Evolutionary conservation across 306 rosid species (phyloP).

Genomic region (Quercus variabilis): DNA sequence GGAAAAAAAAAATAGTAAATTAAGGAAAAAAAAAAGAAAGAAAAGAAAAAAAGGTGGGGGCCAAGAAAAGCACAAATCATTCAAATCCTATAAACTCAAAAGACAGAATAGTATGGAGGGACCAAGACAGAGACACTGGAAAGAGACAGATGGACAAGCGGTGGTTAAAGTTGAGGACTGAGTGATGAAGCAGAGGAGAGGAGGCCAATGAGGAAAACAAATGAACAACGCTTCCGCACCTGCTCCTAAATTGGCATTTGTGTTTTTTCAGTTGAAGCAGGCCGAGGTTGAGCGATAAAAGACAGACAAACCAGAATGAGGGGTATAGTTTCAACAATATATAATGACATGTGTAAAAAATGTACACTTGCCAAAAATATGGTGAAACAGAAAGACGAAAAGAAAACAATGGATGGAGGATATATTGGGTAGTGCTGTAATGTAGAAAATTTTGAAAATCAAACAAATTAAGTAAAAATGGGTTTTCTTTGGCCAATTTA

Average conservation of each 20-base stretch:
- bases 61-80: slow-evolving; percentile 29
- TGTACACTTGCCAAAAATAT: slow-evolving; percentile 83
- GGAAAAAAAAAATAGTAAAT: background rate
- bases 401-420: slow-evolving; percentile 30
- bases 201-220: background rate
- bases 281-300: slow-evolving; percentile 75
- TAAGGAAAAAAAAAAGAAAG: background rate
- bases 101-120: slow-evolving; percentile 50
- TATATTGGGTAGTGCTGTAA: slow-evolving; percentile 26
- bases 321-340: slow-evolving; percentile 20
- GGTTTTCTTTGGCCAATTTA: slow-evolving; percentile 18
- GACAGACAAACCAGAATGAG: slow-evolving; percentile 36
- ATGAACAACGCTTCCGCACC: slow-evolving; percentile 90
- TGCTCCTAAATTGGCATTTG: slow-evolving; percentile 63
- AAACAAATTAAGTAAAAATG: slow-evolving; percentile 23
- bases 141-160: slow-evolving; percentile 36
- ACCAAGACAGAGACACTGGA: slow-evolving; percentile 39
- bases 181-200: slow-evolving; percentile 21
- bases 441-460: slow-evolving; percentile 34
- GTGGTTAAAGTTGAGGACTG: slow-evolving; percentile 24
- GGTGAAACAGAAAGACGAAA: slow-evolving; percentile 3
- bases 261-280: slow-evolving; percentile 68
- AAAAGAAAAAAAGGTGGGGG: background rate
- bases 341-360: slow-evolving; percentile 66
- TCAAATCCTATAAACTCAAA: slow-evolving; percentile 61